These are phyloP conservation scores for Pulveroboletus sp. DNA, from an alignment of 768 basidiomycete species.

Conservation along the genomic window DNA sequence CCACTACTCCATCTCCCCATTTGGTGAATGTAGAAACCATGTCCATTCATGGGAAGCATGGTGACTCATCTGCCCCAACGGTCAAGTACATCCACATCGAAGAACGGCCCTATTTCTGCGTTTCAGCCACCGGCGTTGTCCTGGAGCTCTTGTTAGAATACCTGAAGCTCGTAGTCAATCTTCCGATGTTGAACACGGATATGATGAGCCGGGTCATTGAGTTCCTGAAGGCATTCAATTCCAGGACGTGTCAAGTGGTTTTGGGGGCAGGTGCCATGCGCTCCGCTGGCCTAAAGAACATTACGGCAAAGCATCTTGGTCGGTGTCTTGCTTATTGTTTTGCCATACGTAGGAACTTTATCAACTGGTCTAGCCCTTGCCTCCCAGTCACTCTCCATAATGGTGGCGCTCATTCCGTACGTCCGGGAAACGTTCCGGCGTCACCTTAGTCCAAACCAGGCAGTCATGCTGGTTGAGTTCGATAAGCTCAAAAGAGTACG, in stretches of 20 bases:
- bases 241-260: constrained; percentile 95
- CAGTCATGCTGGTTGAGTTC: constrained; percentile 95
- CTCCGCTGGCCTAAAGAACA: constrained; percentile 94
- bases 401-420: constrained; percentile 92
- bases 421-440: constrained; percentile 92
- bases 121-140: constrained; percentile 77
- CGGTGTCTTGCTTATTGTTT: constrained; percentile 26
- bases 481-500: constrained; percentile 94
- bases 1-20: background rate
- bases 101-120: constrained; percentile 78
- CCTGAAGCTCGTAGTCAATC: constrained; percentile 79
- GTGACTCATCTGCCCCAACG: constrained; percentile 24
- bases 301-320: constrained; percentile 97
- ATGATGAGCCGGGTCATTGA: constrained; percentile 94
- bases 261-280: constrained; percentile 99
- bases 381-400: constrained; percentile 91
- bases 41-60: constrained; percentile 18
- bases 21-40: constrained; percentile 8
- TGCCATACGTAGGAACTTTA: constrained; percentile 12
- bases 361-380: constrained; percentile 64
- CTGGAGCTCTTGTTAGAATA: constrained; percentile 78
- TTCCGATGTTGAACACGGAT: constrained; percentile 87
- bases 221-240: constrained; percentile 96
- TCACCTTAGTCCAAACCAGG: constrained; percentile 90
- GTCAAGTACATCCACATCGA: constrained; percentile 74